Base-by-base conservation (phyloP, 2,329 filamentous ascomycete species). In the Alternaria longipes region DNA sequence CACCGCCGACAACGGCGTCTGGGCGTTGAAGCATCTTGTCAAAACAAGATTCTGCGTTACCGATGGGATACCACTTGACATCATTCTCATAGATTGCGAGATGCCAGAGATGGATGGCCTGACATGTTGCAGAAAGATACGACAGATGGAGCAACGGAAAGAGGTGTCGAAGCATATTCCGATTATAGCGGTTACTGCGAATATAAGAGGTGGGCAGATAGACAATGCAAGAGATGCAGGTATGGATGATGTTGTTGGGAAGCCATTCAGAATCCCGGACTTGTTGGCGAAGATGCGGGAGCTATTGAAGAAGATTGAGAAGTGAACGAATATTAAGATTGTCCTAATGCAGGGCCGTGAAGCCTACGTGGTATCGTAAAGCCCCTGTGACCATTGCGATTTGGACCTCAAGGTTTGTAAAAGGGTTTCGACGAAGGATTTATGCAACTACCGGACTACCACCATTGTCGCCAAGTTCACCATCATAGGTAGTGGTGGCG, bases 41-140 rank as follows among this genome's bases (percentile, higher is more conserved):
- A 71, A 62, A 20, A 73, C 72, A 7, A 38, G 20, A 3, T 70
- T 70, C 26, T 62, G 63, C 40, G 26, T 11, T 3, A 51, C 62
- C 2, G 22, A 56, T 30, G 67, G 65, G 9, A 46, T 61, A 1
- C 72, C 71, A 1, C 66, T 79, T 8, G 70, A 71, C 1, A 60
- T 79, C 14, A 67, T 79, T 22, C 71, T 79, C 6, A 75, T 78
- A 69, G 78, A 79, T 49, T 67, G 74, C 16, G 78, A 79, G 38
- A 80, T 80, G 78, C 78, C 78, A 3, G 70, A 77, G 34, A 80
- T 80, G 78, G 72, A 79, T 53, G 78, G 78, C 2, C 59, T 80
- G 8, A 71, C 71, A 4, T 79, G 76, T 42, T 70, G 73, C 11
- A 64, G 62, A 8, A 66, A 67, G n/a, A 78, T 80, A 24, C 67